Evolutionary conservation across 129 eudicot genomes (phyloP), one percentile per base, ranked within the genome.

Genomic region (Lonicera japonica): DNA sequence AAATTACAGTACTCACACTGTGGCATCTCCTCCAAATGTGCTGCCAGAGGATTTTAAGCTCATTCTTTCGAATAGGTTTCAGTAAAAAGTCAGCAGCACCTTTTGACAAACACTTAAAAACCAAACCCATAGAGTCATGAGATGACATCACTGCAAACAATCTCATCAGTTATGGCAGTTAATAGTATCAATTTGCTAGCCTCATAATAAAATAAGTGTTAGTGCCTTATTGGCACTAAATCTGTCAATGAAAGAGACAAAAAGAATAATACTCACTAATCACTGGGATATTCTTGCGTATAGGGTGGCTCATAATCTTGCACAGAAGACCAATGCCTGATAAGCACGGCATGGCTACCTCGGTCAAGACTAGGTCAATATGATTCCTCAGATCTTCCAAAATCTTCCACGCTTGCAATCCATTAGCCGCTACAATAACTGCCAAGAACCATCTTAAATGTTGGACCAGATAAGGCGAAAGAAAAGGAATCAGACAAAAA

Each of bases 11-110:
- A 81, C 97, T 86, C 66, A 90, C 92, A 50, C 95, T 90, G 55
- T 83, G 95, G 75, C 97, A 86, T 75, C 95, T 74, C 79, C 97
- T 83, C 95, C 97, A 90, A 17, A 86, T 90, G 18, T 90, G 97
- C 81, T 90, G 97, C 97, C 97, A 90, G 55, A 90, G 89, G 64
- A 70, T 86, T 79, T 86, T 90, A 66, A 90, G 95, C 86, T 90
- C 97, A 60, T 90, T 90, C 80, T 90, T 90, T 15, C 92, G 75
- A 56, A 90, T 77, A 65, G 97, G 97, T 64, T 90, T 90, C 21
- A 87, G 89, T 77, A 90, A 73, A 67, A 90, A 90, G 76, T 90
- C 97, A 48, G 83, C 92, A 10, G 97, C 97, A 34, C 97, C 97
- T 76, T 81, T 86, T 65, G 97, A 80, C 70, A 90, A 78, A 79